Conservation (phyloP, 371 early-diverging fungal species). For the Syncephalastrum monosporum region DNA sequence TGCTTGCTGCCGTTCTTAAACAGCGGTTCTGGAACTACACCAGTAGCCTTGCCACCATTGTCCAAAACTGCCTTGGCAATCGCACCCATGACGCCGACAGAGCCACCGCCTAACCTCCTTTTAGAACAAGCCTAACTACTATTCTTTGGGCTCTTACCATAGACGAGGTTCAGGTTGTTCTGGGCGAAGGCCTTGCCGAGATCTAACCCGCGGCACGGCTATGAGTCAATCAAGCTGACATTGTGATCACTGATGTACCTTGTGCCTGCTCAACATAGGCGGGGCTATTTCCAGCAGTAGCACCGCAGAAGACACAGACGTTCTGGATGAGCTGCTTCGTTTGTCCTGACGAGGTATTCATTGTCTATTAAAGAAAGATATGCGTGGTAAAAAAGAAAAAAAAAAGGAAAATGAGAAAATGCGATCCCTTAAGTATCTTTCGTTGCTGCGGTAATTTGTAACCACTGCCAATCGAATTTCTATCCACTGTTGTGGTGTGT, state of each 20-base stretch:
- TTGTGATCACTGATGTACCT: slow-evolving; percentile 28
- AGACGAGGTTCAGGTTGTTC: slow-evolving; percentile 72
- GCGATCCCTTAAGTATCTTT: too few species aligned
- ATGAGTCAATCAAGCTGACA: background rate
- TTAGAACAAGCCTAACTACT: background rate
- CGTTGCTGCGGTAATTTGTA: too few species aligned
- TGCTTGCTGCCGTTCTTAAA: slow-evolving; percentile 43
- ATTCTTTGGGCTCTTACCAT: slow-evolving; percentile 47
- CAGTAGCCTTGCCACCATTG: slow-evolving; percentile 57
- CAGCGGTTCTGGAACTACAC: slow-evolving; percentile 76
- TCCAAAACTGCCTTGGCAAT: slow-evolving; percentile 66
- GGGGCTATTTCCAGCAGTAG: slow-evolving; percentile 52
- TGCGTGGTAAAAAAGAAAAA: too few species aligned
- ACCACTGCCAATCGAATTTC: too few species aligned
- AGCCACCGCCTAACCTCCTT: slow-evolving; percentile 64
- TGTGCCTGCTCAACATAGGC: slow-evolving; percentile 54
- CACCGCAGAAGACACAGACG: slow-evolving; percentile 82
- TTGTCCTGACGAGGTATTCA: too few species aligned
- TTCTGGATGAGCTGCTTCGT: slow-evolving; percentile 26
- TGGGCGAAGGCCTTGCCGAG: slow-evolving; percentile 66
- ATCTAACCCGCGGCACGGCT: slow-evolving; percentile 20
- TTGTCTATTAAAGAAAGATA: too few species aligned
- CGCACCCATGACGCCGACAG: slow-evolving; percentile 77
- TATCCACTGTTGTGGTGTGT: too few species aligned
- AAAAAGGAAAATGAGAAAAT: too few species aligned